Evolutionary conservation across 2,329 filamentous ascomycete genomes (phyloP), one percentile per base, ranked within the genome.

Genomic region (Pleomassaria siparia): DNA sequence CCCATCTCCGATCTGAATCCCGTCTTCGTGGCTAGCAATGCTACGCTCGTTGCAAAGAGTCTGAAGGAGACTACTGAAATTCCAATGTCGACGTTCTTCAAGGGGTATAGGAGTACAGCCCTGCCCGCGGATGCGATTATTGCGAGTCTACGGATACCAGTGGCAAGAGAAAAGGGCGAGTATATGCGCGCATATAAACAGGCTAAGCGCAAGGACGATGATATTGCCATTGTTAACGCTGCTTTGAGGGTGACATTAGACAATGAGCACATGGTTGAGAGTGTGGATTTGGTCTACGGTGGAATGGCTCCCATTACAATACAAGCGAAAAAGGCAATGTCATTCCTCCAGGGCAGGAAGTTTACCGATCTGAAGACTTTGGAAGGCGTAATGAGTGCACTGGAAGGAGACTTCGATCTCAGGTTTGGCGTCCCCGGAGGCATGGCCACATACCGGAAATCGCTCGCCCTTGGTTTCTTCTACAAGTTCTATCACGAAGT

Each of bases 1-100:
- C 94, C 94, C 0, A 99, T 97, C 37, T 96, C 92, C 0, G 94
- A 99, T 74, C 74, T 99, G 36, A 99, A 97, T 62, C 94, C 94
- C 0, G 90, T 96, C 0, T 85, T 99, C 42, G 88, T 96, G 68
- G 91, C 90, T 2, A 87, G 90, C 1, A 89, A 92, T 56, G 87
- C 90, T 1, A 84, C 87, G 0, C 72, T 97, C 4, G 78, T 96
- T 16, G 89, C 91, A 4, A 94, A 88, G 66, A 91, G 89, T 0
- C 74, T 87, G 4, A 79, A 79, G 0, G 79, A 85, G 56, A 88
- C 88, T 47, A 88, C 79, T 0, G 87, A 95, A 54, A 89, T 97
- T n/a, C 89, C 90, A 2, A 95, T 97, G 88, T 81, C 84, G 0
- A 79, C 87, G 3, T 97, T 97, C 71, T 99, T 97, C 78, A 92